Percentiles rank a stretch among this genome's conserved stretches.
phyloP scores from a whole-genome alignment of 1,284 basidiomycete genomes.

The Wallemia mellicola region DNA sequence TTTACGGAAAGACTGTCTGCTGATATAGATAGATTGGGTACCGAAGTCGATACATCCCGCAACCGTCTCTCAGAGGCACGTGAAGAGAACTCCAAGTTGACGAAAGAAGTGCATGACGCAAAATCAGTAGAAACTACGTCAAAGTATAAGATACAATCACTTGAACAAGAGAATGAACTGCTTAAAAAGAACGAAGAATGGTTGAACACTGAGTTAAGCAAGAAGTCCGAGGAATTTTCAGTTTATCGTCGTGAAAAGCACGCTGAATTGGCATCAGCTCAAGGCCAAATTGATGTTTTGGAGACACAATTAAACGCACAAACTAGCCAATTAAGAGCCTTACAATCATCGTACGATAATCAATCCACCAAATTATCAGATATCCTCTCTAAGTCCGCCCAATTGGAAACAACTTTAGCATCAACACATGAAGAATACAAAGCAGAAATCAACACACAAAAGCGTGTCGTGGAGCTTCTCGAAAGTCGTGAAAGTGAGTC shows the following conservation, averaged over 20 bases:
- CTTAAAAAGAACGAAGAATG: conserved; percentile 39
- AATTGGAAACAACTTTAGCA: conserved; percentile 36
- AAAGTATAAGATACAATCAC: conserved; percentile 47
- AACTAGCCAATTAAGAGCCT: conserved; percentile 31
- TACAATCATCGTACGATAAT: conserved; percentile 34
- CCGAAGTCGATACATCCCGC: conserved; percentile 36
- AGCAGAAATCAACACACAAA: conserved; percentile 36
- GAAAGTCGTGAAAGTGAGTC: conserved; percentile 51
- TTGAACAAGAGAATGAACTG: conserved; percentile 44
- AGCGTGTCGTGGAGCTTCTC: conserved; percentile 41
- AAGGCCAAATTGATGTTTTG: conserved; percentile 35
- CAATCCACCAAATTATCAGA: conserved; percentile 38
- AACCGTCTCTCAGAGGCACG: conserved; percentile 36
- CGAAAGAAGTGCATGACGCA: conserved; percentile 33
- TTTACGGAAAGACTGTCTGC: conserved; percentile 41
- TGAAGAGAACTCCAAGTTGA: conserved; percentile 33
- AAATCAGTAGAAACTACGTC: conserved; percentile 32
- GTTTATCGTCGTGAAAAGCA: conserved; percentile 40
- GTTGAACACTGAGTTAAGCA: conserved; percentile 25
- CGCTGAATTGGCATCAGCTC: conserved; percentile 36
- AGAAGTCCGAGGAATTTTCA: conserved; percentile 38
- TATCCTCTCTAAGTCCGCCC: conserved; percentile 34
- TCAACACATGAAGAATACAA: conserved; percentile 49
- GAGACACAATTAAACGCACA: conserved; percentile 30
- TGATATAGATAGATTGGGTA: conserved; percentile 34